Base-by-base conservation (phyloP, 2,329 filamentous ascomycete species). In the Fulvia fulva region DNA sequence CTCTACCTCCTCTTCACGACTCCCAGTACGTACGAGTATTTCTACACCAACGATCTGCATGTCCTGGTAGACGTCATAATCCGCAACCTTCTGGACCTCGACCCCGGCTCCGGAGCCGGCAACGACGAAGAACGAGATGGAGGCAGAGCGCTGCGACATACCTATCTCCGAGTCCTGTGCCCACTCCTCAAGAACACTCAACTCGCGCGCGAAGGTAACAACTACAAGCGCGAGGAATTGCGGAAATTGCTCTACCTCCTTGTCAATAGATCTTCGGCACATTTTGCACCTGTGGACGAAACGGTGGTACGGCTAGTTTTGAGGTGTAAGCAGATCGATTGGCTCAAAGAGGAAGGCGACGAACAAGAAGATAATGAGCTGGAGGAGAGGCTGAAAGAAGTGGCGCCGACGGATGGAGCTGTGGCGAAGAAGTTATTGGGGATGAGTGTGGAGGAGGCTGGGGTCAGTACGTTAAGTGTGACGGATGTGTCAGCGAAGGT, bases 41-140 rank as follows among this genome's bases (percentile, higher is more conserved):
- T 99, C 71, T 99, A 97, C 75, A 97, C 91, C 26, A 99, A 99
- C 71, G 94, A 99, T 70, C 81, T 99, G 28, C 89, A 91, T 58
- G 94, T 99, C 4, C 83, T 99, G 16, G 82, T 97, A 49, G 94
- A 99, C 70, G 94, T 99, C 63, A 91, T 99, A 58, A 90, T 99
- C 60, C 89, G 94, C 45, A 99, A 99, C 69, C 80, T 99, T n/a
- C 86, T 97, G 68, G 94, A 99, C 72, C 80, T 99, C 8, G 94
- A 95, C 0, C 88, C 93, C 68, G 93, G 96, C 71, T 70, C 52
- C 11, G 58, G 59, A 6, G 30, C 56, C 37, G 56, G 56, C 7
- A 57, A 58, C 16, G 66, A 66, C 19, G 59, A 58, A 16, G 70
- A 71, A 25, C 46, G 61, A 28, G 69, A 70, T 51, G 72, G 72